Evolutionary conservation across 176 grass and related monocot genomes (phyloP), one percentile per base, ranked within the genome.

Genomic region (Juncus inflexus): DNA sequence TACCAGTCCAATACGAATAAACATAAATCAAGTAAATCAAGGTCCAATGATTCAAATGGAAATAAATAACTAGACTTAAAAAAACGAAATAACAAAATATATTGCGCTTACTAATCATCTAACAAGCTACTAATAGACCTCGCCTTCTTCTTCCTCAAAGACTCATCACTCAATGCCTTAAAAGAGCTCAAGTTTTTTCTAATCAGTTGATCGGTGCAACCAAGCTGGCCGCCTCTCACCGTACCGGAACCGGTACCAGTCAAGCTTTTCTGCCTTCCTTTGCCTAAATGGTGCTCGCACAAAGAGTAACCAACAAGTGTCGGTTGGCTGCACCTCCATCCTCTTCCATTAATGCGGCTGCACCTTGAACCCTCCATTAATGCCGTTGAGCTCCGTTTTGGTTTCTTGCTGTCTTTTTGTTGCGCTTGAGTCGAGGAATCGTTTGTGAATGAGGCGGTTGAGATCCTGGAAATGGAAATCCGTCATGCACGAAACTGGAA

Each of bases 231-330:
- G 5, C 14, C n/a, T 1, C 67, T 69, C 11, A 35, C 19, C 15
- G 62, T 15, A 67, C 35, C 49, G 7, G 35, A 35, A 12, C 84
- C 37, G 8, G 52, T n/a, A 9, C 61, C 14, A 40, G 40, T 67
- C 5, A 81, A 60, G 57, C 61, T 67, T 43, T 77, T 63, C 11
- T 65, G 57, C 28, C 94, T 79, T 56, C 95, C 89, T 64, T 99
- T 99, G 68, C 95, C 89, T 12, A 99, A 83, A 66, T 99, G 89
- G 80, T 99, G 86, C 78, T 94, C 86, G 62, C 95, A 99, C 63
- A 99, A 78, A 3, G 86, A 82, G 80, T 99, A 99, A 7, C 95
- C 95, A 4, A 90, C 78, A 57, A 84, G 69, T 43, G 95, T 99
- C 19, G 75, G 77, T 73, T 99, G 95, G 78, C 85, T 79, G 80